Conservation (phyloP, 345 rosid genomes). For the Eucalyptus curtisii region DNA sequence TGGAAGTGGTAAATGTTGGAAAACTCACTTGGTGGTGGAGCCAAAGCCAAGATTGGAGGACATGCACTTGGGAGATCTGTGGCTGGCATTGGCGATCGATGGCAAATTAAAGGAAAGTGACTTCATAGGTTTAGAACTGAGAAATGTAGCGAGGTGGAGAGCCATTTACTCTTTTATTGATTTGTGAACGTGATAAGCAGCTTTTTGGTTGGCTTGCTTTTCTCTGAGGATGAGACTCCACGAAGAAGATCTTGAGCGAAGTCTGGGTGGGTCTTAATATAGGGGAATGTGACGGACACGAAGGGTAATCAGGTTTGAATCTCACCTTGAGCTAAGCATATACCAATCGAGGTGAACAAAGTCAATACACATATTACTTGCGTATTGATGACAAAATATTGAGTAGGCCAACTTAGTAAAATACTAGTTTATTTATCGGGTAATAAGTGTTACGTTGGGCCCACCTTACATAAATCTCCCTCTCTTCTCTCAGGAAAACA, state of each 20-base stretch:
- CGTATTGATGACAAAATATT: not conserved
- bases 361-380: fast-evolving
- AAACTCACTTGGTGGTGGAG: not conserved
- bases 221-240: not conserved
- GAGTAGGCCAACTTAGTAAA: not conserved
- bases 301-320: not conserved
- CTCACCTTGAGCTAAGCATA: not conserved
- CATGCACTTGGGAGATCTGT: not conserved
- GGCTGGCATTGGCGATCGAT: not conserved
- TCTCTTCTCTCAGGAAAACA: not conserved
- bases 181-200: not conserved
- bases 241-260: not conserved
- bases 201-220: not conserved
- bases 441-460: not conserved
- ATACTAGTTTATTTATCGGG: fast-evolving
- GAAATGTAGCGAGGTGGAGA: not conserved
- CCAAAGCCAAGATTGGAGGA: not conserved
- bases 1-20: not conserved
- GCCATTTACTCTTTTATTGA: not conserved
- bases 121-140: not conserved
- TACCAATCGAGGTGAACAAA: not conserved
- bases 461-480: not conserved
- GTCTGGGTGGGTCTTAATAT: not conserved
- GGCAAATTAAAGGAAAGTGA: not conserved
- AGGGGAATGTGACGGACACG: not conserved